Evolutionary conservation across 208 protist species (phyloP).

Genomic region (Entamoeba invadens): DNA sequence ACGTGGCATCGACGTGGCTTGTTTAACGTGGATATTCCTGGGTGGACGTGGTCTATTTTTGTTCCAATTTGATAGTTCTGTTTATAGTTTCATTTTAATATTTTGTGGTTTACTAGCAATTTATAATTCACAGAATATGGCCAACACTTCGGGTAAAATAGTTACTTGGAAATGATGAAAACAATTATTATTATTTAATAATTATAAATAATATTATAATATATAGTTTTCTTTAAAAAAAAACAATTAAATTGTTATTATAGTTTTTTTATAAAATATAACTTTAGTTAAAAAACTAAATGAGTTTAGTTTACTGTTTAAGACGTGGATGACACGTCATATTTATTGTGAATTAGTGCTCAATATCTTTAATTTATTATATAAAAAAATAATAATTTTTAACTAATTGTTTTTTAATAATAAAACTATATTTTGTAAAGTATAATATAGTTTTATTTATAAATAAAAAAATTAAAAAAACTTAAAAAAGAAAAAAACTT

Average conservation of each 20-base stretch:
- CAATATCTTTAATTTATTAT: background rate
- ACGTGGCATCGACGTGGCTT: background rate
- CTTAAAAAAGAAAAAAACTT: background rate
- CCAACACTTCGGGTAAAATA: background rate
- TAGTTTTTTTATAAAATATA: too few species aligned
- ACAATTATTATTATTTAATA: too few species aligned
- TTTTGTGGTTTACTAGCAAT: background rate
- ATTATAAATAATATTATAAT: too few species aligned
- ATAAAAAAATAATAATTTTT: background rate
- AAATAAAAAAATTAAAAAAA: background rate
- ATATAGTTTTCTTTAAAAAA: too few species aligned
- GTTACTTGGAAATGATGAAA: too few species aligned
- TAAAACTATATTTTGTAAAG: background rate
- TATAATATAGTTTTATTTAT: background rate
- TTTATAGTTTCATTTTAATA: background rate
- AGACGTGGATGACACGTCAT: too few species aligned
- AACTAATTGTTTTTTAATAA: background rate
- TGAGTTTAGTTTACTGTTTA: too few species aligned
- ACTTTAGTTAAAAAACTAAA: too few species aligned
- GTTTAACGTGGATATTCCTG: background rate
- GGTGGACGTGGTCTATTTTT: background rate
- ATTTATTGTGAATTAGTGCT: background rate
- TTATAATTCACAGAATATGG: background rate
- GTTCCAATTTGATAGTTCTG: background rate
- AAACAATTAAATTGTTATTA: too few species aligned